These are phyloP conservation scores for Chlamydomonas schloesseri DNA, from an alignment of 139 green algal genomes.

Conservation along the genomic window DNA sequence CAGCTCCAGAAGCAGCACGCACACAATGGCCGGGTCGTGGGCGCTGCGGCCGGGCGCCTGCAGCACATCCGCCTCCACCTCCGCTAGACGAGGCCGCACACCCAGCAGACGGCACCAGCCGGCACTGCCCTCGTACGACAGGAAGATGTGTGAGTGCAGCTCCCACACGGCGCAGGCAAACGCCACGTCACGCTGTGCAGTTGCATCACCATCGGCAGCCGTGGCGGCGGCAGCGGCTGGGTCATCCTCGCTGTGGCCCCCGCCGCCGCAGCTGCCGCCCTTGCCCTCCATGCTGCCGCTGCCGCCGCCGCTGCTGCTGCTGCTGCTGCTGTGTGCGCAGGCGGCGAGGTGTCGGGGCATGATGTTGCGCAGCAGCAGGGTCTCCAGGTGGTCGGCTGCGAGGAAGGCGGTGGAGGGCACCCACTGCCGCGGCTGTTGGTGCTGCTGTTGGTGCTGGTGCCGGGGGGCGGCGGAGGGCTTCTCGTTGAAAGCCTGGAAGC, in stretches of 20 bases:
- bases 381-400: constrained; percentile 39
- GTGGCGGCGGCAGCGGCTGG: not conserved
- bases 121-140: constrained; percentile 13
- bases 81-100: not conserved
- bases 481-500: constrained; percentile 51
- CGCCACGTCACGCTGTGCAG: not conserved
- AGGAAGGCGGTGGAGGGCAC: constrained; percentile 47
- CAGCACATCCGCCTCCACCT: constrained; percentile 4
- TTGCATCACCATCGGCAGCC: not conserved
- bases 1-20: constrained; percentile 47
- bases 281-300: not conserved
- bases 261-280: not conserved
- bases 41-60: not conserved
- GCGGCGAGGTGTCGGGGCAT: constrained; percentile 4
- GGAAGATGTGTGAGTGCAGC: constrained; percentile 39
- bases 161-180: constrained; percentile 34
- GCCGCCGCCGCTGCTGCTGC: not conserved
- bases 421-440: constrained; percentile 7
- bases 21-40: not conserved
- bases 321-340: not conserved
- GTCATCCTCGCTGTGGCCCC: no score
- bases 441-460: not conserved
- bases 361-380: constrained; percentile 30
- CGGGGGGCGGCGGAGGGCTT: not conserved
- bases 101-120: constrained; percentile 21